Evolutionary conservation across 2,329 filamentous ascomycete species (phyloP).

Genomic region (Fusarium sp.): DNA sequence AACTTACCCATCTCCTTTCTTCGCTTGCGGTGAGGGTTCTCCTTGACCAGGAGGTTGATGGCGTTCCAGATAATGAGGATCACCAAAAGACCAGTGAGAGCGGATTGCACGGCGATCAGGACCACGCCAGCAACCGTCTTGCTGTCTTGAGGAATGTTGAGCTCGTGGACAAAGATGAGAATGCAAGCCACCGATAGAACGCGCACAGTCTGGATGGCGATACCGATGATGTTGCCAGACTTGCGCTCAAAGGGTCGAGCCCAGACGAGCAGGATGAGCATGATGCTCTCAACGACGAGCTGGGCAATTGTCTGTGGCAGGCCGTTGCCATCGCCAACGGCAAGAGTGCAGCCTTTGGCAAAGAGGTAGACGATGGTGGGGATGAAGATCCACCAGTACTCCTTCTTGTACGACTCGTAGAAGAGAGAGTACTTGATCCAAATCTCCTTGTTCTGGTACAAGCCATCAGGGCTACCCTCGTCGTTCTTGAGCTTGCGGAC

Average conservation of each 20-base stretch:
- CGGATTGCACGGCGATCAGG: conserved; percentile 90
- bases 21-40: conserved; percentile 90
- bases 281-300: conserved; percentile 81
- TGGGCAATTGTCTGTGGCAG: conserved; percentile 84
- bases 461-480: conserved; percentile 77
- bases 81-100: conserved; percentile 83
- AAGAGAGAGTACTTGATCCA: conserved; percentile 98
- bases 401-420: conserved; percentile 94
- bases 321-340: conserved; percentile 86
- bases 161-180: conserved; percentile 91
- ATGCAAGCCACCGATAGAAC: conserved; percentile 91
- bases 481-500: conserved; percentile 79
- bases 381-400: conserved; percentile 97
- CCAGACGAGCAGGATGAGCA: conserved; percentile 86
- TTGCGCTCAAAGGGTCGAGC: conserved; percentile 87
- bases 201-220: conserved; percentile 88
- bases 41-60: conserved; percentile 82
- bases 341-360: conserved; percentile 86
- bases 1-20: conserved; percentile 89
- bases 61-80: conserved; percentile 92
- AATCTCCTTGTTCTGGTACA: conserved; percentile 90
- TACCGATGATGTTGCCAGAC: conserved; percentile 93
- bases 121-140: conserved; percentile 95
- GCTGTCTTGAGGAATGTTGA: conserved; percentile 89
- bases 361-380: conserved; percentile 92